Percentiles rank a stretch among this genome's conserved stretches.
These are phyloP conservation scores for Lachancea sp. DNA, from an alignment of 805 yeast genomes.

Conservation along the genomic window DNA sequence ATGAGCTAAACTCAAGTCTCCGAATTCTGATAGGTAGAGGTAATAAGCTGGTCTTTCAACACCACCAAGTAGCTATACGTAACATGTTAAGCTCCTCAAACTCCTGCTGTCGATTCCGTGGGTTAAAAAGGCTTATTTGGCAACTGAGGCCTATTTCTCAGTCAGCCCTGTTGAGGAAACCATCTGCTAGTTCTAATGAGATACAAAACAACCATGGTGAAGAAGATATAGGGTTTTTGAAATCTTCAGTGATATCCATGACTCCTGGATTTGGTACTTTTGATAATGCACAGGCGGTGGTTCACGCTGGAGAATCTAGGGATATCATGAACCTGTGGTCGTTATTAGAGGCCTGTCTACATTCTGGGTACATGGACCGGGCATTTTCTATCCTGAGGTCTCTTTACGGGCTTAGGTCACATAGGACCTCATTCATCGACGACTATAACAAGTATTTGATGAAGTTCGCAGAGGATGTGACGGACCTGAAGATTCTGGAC, in stretches of 20 bases:
- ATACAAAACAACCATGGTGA: background rate
- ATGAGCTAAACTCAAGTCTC: constrained; percentile 1
- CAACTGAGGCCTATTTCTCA: constrained; percentile 4
- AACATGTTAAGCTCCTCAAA: constrained; percentile 5
- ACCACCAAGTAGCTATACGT: background rate
- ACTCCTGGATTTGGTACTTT: constrained; percentile 26
- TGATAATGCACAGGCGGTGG: constrained; percentile 22
- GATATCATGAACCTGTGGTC: constrained; percentile 68
- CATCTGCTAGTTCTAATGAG: background rate
- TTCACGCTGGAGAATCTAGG: constrained; percentile 33
- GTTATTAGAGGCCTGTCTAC: constrained; percentile 69
- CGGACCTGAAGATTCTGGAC: constrained; percentile 37
- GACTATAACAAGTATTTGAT: constrained; percentile 62
- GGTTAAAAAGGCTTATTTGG: background rate
- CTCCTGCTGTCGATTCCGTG: constrained; percentile 1
- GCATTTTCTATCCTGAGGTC: constrained; percentile 65
- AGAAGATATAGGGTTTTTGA: constrained; percentile 15
- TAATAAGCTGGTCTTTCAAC: background rate
- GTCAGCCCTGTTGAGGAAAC: constrained; percentile 1
- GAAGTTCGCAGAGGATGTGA: constrained; percentile 14
- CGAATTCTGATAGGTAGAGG: background rate
- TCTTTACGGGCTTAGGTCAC: constrained; percentile 43
- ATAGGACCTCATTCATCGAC: constrained; percentile 47
- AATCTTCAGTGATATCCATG: constrained; percentile 12
- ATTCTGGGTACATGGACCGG: constrained; percentile 57